Conservation (phyloP, 2,329 filamentous ascomycete species). For the Fusarium brevicatenulatum region DNA sequence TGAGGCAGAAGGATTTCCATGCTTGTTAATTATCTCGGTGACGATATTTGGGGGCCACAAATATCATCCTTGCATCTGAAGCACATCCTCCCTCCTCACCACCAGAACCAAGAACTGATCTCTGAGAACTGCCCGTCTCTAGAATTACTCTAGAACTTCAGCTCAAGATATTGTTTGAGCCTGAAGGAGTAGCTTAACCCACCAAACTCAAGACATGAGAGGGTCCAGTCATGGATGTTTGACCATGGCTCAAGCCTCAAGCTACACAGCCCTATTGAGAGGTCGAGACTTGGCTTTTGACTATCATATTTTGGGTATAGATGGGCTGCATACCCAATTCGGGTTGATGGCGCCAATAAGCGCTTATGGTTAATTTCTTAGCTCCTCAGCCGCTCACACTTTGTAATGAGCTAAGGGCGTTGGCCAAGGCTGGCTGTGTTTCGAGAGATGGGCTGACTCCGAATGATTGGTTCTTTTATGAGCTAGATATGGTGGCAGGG, state of each 20-base stretch:
- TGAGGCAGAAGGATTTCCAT: neutral
- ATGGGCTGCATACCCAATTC: neutral
- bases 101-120: neutral
- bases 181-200: neutral
- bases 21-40: neutral
- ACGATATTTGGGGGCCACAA: neutral
- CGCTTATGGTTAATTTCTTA: constrained; percentile 1
- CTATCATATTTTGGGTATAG: neutral
- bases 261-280: neutral
- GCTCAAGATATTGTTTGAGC: neutral
- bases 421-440: constrained; percentile 7
- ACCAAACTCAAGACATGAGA: neutral
- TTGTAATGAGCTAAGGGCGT: neutral
- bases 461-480: constrained; percentile 3
- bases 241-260: neutral
- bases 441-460: constrained; percentile 2
- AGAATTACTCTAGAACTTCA: neutral
- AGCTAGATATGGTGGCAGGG: neutral
- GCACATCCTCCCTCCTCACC: neutral
- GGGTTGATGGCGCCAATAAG: constrained; percentile 5
- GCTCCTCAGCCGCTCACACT: constrained; percentile 2
- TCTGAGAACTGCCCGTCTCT: neutral
- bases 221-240: too few species aligned
- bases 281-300: neutral
- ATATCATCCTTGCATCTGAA: neutral